Percentiles rank a stretch among this genome's conserved stretches.
Conservation (phyloP, 148 eudicot genomes). For the Suaeda aralocaspica region DNA sequence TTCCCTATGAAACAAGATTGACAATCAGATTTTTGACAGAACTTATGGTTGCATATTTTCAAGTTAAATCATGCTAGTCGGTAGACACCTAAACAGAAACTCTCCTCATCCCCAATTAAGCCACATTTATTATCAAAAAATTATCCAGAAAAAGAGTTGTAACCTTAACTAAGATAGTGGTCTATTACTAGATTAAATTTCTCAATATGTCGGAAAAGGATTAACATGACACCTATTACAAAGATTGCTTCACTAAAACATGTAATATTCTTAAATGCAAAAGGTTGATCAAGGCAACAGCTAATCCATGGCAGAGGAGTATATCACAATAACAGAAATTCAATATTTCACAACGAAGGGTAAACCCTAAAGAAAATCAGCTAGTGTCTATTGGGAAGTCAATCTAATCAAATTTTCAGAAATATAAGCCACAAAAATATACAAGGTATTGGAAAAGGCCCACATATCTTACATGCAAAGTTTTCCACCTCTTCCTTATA, state of each 20-base stretch:
- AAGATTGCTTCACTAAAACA: too few relatives aligned
- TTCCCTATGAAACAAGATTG: slow-evolving; percentile 40
- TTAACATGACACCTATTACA: too few relatives aligned
- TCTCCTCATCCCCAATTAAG: neutral
- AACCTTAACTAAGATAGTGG: too few relatives aligned
- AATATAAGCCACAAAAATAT: neutral
- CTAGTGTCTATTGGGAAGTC: neutral
- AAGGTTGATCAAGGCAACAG: too few relatives aligned
- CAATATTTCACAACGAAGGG: neutral
- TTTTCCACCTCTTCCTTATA: slow-evolving; percentile 91
- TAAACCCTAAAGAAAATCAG: neutral
- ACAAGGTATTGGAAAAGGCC: neutral
- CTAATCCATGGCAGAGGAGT: too few relatives aligned
- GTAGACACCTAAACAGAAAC: neutral
- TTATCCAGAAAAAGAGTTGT: neutral
- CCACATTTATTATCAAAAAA: neutral
- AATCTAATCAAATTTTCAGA: neutral
- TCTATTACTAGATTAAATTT: too few relatives aligned
- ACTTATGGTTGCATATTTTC: slow-evolving; percentile 4
- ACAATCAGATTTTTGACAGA: slow-evolving; percentile 6
- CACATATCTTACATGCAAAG: slow-evolving; percentile 74
- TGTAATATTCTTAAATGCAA: too few relatives aligned
- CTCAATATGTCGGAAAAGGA: too few relatives aligned
- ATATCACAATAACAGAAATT: neutral
- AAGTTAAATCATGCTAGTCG: neutral